Evolutionary conservation across 2,329 filamentous ascomycete genomes (phyloP).

Genomic region (Colletotrichum chlorophyti): DNA sequence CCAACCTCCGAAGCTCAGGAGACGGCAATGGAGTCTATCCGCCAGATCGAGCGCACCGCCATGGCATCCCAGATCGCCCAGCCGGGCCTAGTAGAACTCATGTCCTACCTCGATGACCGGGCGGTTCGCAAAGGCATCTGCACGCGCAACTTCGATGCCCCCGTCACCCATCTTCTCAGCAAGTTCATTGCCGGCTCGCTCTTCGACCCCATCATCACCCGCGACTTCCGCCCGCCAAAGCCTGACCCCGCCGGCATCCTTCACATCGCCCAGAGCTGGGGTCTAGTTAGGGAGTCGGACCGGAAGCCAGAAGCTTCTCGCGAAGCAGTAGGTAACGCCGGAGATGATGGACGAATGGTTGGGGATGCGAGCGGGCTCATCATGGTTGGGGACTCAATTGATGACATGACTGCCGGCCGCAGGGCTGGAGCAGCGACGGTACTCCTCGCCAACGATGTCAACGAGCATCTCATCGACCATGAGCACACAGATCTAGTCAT

Average conservation of each 20-base stretch:
- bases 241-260: constrained; percentile 87
- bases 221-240: constrained; percentile 84
- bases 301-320: neutral
- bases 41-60: constrained; percentile 78
- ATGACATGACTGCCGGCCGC: constrained; percentile 90
- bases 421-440: constrained; percentile 88
- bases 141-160: constrained; percentile 89
- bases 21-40: constrained; percentile 75
- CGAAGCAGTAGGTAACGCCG: neutral
- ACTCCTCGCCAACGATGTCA: constrained; percentile 85
- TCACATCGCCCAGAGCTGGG: constrained; percentile 83
- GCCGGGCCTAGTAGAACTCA: constrained; percentile 77
- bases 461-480: constrained; percentile 72
- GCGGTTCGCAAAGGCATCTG: constrained; percentile 82
- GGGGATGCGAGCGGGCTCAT: constrained; percentile 57
- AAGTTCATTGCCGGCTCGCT: constrained; percentile 74
- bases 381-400: constrained; percentile 82
- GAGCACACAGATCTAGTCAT: constrained; percentile 81
- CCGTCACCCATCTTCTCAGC: constrained; percentile 75
- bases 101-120: constrained; percentile 78
- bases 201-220: constrained; percentile 83
- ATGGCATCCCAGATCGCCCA: constrained; percentile 85
- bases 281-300: constrained; percentile 44
- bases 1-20: constrained; percentile 64
- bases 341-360: constrained; percentile 13